phyloP scores from a whole-genome alignment of 768 basidiomycete genomes.

The Suillus placidus region DNA sequence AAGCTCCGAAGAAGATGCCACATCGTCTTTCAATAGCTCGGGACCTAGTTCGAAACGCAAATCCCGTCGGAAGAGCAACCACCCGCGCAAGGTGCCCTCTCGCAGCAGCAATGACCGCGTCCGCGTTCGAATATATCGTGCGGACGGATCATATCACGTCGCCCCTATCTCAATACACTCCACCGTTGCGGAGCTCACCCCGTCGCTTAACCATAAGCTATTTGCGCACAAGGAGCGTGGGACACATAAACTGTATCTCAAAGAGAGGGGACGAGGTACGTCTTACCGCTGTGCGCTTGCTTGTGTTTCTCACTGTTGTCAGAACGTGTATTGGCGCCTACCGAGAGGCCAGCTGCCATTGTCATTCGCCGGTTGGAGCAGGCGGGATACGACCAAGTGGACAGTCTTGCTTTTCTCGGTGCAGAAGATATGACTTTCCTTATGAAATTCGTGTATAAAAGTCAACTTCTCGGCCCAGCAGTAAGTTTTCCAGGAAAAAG shows the following conservation, averaged over 20 bases:
- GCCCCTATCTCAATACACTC: conserved; percentile 62
- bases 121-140: conserved; percentile 76
- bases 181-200: conserved; percentile 69
- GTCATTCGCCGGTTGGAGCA: conserved; percentile 83
- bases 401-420: conserved; percentile 76
- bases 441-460: conserved; percentile 89
- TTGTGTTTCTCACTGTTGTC: conserved; percentile 9
- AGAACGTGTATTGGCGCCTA: conserved; percentile 84
- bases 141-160: conserved; percentile 72
- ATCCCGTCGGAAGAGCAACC: conserved; percentile 28
- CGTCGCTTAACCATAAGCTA: conserved; percentile 61
- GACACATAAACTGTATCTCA: conserved; percentile 70
- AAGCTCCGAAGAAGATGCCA: conserved; percentile 42
- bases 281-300: conserved; percentile 8
- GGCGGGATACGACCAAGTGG: conserved; percentile 83
- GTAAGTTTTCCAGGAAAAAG: conserved; percentile 42
- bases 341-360: conserved; percentile 84
- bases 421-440: conserved; percentile 83
- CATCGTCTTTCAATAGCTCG: conserved; percentile 12
- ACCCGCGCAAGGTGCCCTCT: conserved; percentile 21
- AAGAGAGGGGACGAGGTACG: conserved; percentile 76
- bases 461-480: conserved; percentile 62
- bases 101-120: conserved; percentile 37
- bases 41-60: conserved; percentile 22
- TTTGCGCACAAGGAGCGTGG: conserved; percentile 52